A percentile compares a stretch with the other conserved stretches of the same genome.
These are phyloP conservation scores for Trapa incisa DNA, from an alignment of 345 rosid genomes.

Conservation along the genomic window DNA sequence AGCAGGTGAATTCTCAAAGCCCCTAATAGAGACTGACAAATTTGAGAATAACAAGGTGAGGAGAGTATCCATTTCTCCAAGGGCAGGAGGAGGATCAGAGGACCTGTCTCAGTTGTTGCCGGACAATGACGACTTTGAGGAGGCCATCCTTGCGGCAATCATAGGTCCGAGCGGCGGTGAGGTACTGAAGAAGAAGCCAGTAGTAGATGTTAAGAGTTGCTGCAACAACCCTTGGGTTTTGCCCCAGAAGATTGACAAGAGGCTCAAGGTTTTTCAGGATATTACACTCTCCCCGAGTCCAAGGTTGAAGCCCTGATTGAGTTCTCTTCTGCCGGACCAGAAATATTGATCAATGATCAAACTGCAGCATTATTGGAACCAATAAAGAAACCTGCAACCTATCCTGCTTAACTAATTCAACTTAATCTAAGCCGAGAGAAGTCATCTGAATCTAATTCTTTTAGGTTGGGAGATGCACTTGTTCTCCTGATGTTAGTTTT, in stretches of 20 bases:
- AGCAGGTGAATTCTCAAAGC: slow-evolving; percentile 10
- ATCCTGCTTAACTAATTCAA: slow-evolving; percentile 1
- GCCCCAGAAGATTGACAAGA: slow-evolving; percentile 38
- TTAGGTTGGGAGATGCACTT: slow-evolving; percentile 64
- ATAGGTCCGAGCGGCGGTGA: slow-evolving; percentile 29
- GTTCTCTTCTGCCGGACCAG: no score
- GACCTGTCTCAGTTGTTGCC: slow-evolving; percentile 42
- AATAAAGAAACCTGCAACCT: no score
- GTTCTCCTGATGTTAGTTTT: slow-evolving; percentile 32
- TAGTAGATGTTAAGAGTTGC: not conserved
- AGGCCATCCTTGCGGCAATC: slow-evolving; percentile 69
- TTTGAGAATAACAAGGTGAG: slow-evolving; percentile 41
- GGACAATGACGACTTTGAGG: slow-evolving; percentile 64
- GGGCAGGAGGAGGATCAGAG: slow-evolving; percentile 23
- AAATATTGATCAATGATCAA: no score
- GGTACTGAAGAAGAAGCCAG: slow-evolving; percentile 9
- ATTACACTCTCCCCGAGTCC: slow-evolving; percentile 71
- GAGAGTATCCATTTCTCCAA: slow-evolving; percentile 35
- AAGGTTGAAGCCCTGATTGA: slow-evolving; percentile 52
- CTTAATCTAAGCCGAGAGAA: not conserved
- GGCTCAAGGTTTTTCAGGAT: slow-evolving; percentile 81
- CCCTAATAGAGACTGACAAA: slow-evolving; percentile 27
- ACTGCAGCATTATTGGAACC: no score
- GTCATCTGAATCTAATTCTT: slow-evolving; percentile 11
- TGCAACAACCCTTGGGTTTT: slow-evolving; percentile 14